Evolutionary conservation across 2,329 filamentous ascomycete species (phyloP).

Genomic region (Xylariaceae sp.): DNA sequence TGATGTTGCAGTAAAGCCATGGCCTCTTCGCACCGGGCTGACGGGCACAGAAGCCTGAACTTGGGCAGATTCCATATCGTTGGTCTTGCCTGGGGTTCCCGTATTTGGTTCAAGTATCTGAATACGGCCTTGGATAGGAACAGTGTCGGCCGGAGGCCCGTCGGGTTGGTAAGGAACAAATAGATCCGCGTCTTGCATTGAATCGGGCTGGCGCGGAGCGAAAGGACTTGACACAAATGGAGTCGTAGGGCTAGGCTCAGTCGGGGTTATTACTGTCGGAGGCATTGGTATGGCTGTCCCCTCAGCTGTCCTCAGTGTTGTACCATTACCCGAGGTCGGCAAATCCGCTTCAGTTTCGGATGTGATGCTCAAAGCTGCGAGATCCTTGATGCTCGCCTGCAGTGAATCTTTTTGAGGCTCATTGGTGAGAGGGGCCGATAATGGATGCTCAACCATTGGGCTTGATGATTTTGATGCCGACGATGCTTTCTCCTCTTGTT

Average conservation of each 20-base stretch:
- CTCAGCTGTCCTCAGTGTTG: slow-evolving; percentile 7
- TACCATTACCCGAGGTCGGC: neutral
- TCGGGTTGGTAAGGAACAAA: slow-evolving; percentile 57
- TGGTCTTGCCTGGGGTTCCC: slow-evolving; percentile 11
- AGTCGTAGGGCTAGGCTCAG: slow-evolving; percentile 13
- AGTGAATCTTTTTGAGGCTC: neutral
- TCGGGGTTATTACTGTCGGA: slow-evolving; percentile 20
- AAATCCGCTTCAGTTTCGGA: neutral
- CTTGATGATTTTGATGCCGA: neutral
- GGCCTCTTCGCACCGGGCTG: slow-evolving; percentile 21
- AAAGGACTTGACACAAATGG: slow-evolving; percentile 33
- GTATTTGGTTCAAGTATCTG: slow-evolving; percentile 28
- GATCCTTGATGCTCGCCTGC: neutral
- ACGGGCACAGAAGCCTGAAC: slow-evolving; percentile 15
- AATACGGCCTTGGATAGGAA: slow-evolving; percentile 29
- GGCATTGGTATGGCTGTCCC: slow-evolving; percentile 7
- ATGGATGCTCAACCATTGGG: neutral
- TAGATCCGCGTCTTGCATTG: slow-evolving; percentile 33
- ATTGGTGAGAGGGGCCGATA: neutral
- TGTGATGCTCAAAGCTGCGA: neutral
- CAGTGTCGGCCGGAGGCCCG: slow-evolving; percentile 43
- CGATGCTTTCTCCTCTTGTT: neutral
- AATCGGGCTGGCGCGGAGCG: slow-evolving; percentile 13
- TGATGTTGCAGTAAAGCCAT: slow-evolving; percentile 27
- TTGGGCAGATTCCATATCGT: neutral